Base-by-base conservation (phyloP, 2,329 filamentous ascomycete genomes). In the Rachicladosporium sp. region DNA sequence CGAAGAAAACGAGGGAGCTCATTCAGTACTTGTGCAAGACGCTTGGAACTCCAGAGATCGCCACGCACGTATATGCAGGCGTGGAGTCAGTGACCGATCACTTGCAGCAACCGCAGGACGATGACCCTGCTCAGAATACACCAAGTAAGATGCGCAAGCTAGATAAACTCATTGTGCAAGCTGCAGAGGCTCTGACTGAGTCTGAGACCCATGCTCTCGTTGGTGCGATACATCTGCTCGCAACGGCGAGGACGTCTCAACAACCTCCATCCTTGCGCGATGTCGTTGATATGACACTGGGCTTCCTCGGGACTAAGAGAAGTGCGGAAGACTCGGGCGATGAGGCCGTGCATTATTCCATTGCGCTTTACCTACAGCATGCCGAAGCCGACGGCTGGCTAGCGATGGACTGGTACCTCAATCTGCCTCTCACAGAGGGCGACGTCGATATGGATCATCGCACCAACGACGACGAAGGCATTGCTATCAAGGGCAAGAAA, bases 21-120 rank as follows among this genome's bases (percentile, higher is more conserved):
- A 75, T 85, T 6, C 73, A 81, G 15, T 71, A 70, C 42, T 59
- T 93, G 8, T 80, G 81, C 56, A 70, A 69, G 31, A 69, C 72
- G 15, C 68, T 85, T 7, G 67, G 69, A 1, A 74, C 77, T 1
- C 69, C 73, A 5, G 68, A 66, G 3, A 70, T 87, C 3, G 76
- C 75, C 1, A 81, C 82, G 0, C 82, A 86, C 39, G 72, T 93
- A 0, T 74, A 84, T 36, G 80, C 83, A 0, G 86, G 83, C 1
- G 70, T 87, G 37, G 80, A 66, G 19, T 70, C 66, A 3, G 81
- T 66, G 1, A 41, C 23, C 33, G 40, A 12, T 10, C 27, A 4
- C 15, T 9, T 37, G 7, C 40, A 37, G 15, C 11, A 33, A 11
- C 11, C 31, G 31, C n/a, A 35, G 33, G 30, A 27, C 10, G 33